Evolutionary conservation across 2,329 filamentous ascomycete species (phyloP).

Genomic region (Thelonectria rubi): DNA sequence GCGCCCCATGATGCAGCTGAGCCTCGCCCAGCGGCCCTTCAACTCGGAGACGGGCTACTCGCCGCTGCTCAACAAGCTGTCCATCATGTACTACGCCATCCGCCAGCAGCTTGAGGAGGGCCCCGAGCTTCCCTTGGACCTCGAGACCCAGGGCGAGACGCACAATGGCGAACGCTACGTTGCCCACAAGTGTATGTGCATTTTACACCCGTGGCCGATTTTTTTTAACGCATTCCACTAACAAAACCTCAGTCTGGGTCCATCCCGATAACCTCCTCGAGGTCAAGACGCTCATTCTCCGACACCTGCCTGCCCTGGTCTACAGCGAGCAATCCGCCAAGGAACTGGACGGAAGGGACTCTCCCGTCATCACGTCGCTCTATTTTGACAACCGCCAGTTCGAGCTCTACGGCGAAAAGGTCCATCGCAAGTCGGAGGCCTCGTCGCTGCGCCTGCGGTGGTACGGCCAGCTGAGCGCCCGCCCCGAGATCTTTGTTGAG

Average conservation of each 20-base stretch:
- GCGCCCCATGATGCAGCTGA: constrained; percentile 89
- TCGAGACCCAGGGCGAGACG: constrained; percentile 63
- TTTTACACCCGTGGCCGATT: not conserved
- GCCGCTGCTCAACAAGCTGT: constrained; percentile 87
- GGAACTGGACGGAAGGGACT: constrained; percentile 80
- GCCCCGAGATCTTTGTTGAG: constrained; percentile 85
- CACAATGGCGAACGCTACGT: constrained; percentile 78
- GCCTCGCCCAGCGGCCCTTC: constrained; percentile 87
- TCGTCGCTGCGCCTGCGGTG: constrained; percentile 88
- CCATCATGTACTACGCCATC: constrained; percentile 94
- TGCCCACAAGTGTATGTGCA: constrained; percentile 80
- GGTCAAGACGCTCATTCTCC: constrained; percentile 94
- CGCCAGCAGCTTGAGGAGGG: constrained; percentile 78
- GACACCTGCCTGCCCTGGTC: constrained; percentile 87
- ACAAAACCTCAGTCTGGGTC: constrained; percentile 77
- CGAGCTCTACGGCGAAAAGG: constrained; percentile 85
- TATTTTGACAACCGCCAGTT: constrained; percentile 95
- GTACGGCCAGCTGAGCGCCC: constrained; percentile 84
- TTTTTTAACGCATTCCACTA: constrained; percentile 1
- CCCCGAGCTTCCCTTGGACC: constrained; percentile 54
- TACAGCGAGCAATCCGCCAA: constrained; percentile 91
- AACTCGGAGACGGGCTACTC: constrained; percentile 92
- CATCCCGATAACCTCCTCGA: constrained; percentile 95
- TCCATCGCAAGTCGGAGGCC: constrained; percentile 77
- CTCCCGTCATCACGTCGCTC: constrained; percentile 92